Percentiles rank a stretch among this genome's conserved stretches.
phyloP scores from a whole-genome alignment of 805 yeast genomes.

The Schwanniomyces vanrijiae region DNA sequence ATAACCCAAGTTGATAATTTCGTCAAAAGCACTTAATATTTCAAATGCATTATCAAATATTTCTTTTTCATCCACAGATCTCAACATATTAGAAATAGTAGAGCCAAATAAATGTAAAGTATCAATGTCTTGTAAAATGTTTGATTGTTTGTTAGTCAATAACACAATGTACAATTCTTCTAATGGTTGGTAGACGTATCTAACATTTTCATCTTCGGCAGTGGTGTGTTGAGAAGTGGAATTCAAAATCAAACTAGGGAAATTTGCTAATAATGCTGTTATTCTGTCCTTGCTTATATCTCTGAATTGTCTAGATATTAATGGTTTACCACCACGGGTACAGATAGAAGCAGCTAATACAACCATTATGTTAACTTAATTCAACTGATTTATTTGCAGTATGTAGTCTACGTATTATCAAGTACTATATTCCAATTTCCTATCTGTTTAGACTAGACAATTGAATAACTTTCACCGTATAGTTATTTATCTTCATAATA shows the following conservation, averaged over 20 bases:
- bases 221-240: constrained; percentile 83
- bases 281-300: constrained; percentile 84
- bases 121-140: constrained; percentile 91
- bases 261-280: constrained; percentile 79
- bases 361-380: constrained; percentile 45
- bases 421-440: background rate
- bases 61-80: constrained; percentile 77
- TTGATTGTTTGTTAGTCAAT: constrained; percentile 87
- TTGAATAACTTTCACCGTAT: background rate
- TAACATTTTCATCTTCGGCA: constrained; percentile 85
- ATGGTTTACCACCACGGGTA: constrained; percentile 89
- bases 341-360: constrained; percentile 93
- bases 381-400: background rate
- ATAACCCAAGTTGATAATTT: constrained; percentile 85
- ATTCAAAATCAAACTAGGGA: constrained; percentile 75
- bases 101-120: constrained; percentile 85
- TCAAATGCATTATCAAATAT: constrained; percentile 84
- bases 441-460: background rate
- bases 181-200: constrained; percentile 94
- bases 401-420: background rate
- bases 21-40: constrained; percentile 89
- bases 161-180: constrained; percentile 90
- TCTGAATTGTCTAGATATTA: constrained; percentile 87
- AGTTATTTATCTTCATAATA: background rate
- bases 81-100: constrained; percentile 71